Evolutionary conservation across 139 green algal species (phyloP).

Genomic region (Coelastrella sp.): DNA sequence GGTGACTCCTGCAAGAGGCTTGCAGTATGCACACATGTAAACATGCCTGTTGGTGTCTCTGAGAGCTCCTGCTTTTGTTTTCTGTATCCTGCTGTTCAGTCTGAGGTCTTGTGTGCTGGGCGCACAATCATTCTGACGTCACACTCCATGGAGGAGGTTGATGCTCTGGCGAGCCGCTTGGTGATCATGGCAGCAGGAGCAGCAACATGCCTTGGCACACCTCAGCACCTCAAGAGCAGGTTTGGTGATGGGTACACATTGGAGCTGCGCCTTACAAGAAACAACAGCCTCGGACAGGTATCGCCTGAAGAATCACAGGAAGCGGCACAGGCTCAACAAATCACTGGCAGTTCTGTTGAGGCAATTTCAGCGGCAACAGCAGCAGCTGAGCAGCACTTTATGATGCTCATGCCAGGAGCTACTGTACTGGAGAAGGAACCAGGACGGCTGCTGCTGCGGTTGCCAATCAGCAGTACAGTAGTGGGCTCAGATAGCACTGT

Average conservation of each 20-base stretch:
- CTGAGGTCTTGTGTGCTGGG: background rate
- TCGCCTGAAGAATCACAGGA: too few relatives aligned
- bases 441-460: constrained; percentile 9
- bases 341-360: background rate
- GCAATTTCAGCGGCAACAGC: constrained; percentile 10
- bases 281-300: too few relatives aligned
- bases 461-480: constrained; percentile 18
- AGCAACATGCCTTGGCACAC: constrained; percentile 84
- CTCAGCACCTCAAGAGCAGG: constrained; percentile 87
- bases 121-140: constrained; percentile 82
- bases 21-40: background rate
- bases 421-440: constrained; percentile 42
- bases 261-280: constrained; percentile 44
- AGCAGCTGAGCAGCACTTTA: constrained; percentile 52
- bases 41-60: background rate
- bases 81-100: constrained; percentile 12
- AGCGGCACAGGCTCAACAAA: background rate
- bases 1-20: background rate
- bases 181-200: constrained; percentile 85
- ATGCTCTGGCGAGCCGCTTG: constrained; percentile 89
- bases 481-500: too few relatives aligned
- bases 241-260: constrained; percentile 81
- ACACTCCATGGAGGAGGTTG: constrained; percentile 96
- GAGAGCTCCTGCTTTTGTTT: background rate
- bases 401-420: constrained; percentile 37